Percentiles rank a stretch among this genome's conserved stretches.
Evolutionary conservation across 345 rosid species (phyloP).

Genomic region (Citrus sp.): DNA sequence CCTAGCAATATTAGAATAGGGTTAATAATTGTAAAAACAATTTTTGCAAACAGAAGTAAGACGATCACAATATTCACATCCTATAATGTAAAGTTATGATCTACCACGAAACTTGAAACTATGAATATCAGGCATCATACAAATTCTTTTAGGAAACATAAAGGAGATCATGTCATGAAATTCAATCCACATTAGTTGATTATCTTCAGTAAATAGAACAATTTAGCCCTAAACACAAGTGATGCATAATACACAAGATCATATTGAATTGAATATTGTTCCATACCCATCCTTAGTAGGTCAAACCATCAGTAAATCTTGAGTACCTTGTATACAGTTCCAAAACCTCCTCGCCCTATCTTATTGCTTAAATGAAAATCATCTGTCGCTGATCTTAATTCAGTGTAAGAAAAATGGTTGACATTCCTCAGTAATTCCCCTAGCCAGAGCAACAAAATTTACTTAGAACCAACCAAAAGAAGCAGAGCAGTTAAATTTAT

Average conservation of each 20-base stretch:
- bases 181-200: neutral
- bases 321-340: constrained; percentile 54
- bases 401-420: constrained; percentile 38
- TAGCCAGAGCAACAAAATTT: constrained; percentile 8
- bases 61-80: neutral
- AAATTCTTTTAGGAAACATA: neutral
- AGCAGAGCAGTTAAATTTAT: neutral
- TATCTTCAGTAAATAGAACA: neutral
- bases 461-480: neutral
- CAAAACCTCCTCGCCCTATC: constrained; percentile 62
- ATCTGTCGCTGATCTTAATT: constrained; percentile 43
- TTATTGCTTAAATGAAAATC: constrained; percentile 35
- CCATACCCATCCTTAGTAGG: neutral
- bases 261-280: neutral
- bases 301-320: constrained; percentile 7
- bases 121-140: neutral
- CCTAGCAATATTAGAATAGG: constrained; percentile 29
- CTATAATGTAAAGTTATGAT: neutral
- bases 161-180: neutral
- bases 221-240: neutral
- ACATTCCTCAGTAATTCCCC: constrained; percentile 31
- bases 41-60: neutral
- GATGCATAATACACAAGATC: neutral
- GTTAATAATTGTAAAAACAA: neutral
- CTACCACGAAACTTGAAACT: neutral